phyloP scores from a whole-genome alignment of 2,329 filamentous ascomycete genomes.

The Karstenula rhodostoma region DNA sequence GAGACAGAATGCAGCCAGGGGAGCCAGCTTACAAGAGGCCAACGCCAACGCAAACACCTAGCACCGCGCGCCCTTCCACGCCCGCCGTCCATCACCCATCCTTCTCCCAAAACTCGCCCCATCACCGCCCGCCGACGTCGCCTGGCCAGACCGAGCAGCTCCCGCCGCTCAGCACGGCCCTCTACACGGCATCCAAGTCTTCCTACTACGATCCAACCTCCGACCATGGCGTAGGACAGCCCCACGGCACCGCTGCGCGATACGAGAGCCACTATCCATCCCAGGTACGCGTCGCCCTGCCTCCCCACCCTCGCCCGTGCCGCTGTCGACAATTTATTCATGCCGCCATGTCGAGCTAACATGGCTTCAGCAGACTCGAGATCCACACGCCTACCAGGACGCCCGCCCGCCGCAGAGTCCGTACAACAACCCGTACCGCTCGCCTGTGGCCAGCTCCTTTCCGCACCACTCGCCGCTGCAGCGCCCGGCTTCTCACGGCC shows the following conservation, averaged over 20 bases:
- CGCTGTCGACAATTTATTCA: slow-evolving; percentile 13
- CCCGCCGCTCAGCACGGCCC: slow-evolving; percentile 50
- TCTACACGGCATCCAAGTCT: slow-evolving; percentile 50
- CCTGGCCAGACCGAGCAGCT: slow-evolving; percentile 49
- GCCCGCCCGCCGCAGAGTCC: slow-evolving; percentile 42
- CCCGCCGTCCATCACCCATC: slow-evolving; percentile 36
- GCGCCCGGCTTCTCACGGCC: slow-evolving; percentile 48
- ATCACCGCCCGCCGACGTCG: slow-evolving; percentile 44
- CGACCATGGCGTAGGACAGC: slow-evolving; percentile 51
- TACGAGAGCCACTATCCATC: slow-evolving; percentile 45
- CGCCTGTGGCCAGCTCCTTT: slow-evolving; percentile 43
- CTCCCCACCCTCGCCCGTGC: slow-evolving; percentile 4
- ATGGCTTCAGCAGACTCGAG: slow-evolving; percentile 37
- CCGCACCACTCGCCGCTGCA: slow-evolving; percentile 47
- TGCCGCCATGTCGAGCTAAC: slow-evolving; percentile 34
- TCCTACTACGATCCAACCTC: slow-evolving; percentile 59
- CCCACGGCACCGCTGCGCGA: slow-evolving; percentile 31
- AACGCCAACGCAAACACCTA: slow-evolving; percentile 39
- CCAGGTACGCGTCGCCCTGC: slow-evolving; percentile 34
- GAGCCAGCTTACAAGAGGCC: slow-evolving; percentile 44
- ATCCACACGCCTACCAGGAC: slow-evolving; percentile 46
- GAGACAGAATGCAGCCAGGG: slow-evolving; percentile 44
- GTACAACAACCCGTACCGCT: slow-evolving; percentile 50
- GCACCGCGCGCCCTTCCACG: slow-evolving; percentile 43
- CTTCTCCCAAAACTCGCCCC: slow-evolving; percentile 30